phyloP scores from a whole-genome alignment of 495 filamentous ascomycete species.

The Aspergillus leporis region DNA sequence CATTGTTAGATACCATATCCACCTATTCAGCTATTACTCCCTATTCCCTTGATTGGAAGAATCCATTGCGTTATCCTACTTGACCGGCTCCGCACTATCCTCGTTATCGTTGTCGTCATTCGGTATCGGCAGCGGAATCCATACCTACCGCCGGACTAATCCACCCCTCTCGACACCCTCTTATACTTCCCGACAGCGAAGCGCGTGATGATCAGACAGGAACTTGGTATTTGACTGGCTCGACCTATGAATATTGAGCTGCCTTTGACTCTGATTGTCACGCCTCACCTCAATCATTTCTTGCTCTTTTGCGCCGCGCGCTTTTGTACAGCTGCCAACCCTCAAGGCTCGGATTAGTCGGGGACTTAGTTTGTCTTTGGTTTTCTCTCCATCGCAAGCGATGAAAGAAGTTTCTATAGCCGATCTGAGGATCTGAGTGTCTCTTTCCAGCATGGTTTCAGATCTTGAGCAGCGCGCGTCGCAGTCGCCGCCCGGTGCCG shows the following conservation, averaged over 20 bases:
- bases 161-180: neutral
- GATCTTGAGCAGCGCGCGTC: slow-evolving; percentile 9
- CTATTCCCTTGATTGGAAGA: neutral
- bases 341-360: neutral
- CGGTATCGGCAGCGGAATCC: neutral
- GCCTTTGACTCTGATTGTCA: slow-evolving; percentile 16
- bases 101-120: slow-evolving; percentile 3
- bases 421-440: neutral
- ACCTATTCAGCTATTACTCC: neutral
- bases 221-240: slow-evolving; percentile 9
- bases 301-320: slow-evolving; percentile 7
- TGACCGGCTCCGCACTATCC: neutral
- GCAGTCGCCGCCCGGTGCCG: slow-evolving; percentile 8
- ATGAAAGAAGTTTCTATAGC: neutral
- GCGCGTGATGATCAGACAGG: slow-evolving; percentile 21
- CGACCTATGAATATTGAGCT: slow-evolving; percentile 2
- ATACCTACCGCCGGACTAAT: neutral
- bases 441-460: slow-evolving; percentile 20
- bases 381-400: neutral
- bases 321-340: slow-evolving; percentile 8
- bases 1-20: neutral
- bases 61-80: neutral
- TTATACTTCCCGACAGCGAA: slow-evolving; percentile 13
- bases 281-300: slow-evolving; percentile 1
- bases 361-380: too few species aligned